These are phyloP conservation scores for Neofusicoccum laricinum DNA, from an alignment of 2,329 filamentous ascomycete genomes.

Conservation along the genomic window DNA sequence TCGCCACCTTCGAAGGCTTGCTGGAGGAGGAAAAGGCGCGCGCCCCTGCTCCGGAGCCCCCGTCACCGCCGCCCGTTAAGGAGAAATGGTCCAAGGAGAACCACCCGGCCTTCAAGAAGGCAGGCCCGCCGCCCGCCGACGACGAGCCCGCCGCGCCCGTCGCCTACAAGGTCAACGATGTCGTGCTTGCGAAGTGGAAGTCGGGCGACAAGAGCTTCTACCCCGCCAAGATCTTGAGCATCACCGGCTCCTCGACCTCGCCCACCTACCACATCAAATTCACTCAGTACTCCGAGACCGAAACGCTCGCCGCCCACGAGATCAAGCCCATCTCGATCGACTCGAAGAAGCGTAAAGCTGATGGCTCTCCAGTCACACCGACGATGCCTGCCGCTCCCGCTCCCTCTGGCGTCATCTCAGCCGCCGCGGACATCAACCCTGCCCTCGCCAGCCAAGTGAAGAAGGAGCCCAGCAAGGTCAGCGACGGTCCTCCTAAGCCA, in stretches of 20 bases:
- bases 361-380: conserved; percentile 61
- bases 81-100: conserved; percentile 75
- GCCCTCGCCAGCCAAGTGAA: conserved; percentile 62
- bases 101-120: conserved; percentile 66
- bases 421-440: conserved; percentile 64
- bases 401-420: conserved; percentile 59
- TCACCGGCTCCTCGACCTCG: conserved; percentile 86
- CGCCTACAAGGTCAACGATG: conserved; percentile 80
- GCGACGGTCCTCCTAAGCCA: conserved; percentile 57
- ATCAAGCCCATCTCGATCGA: conserved; percentile 30
- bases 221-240: conserved; percentile 85
- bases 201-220: conserved; percentile 89
- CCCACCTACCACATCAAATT: conserved; percentile 95
- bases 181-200: conserved; percentile 84
- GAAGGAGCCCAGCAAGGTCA: conserved; percentile 61
- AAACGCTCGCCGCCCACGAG: conserved; percentile 58
- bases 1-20: conserved; percentile 73
- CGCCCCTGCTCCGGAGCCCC: conserved; percentile 47
- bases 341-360: conserved; percentile 73
- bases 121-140: conserved; percentile 35
- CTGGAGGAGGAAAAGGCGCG: conserved; percentile 75
- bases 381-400: conserved; percentile 39
- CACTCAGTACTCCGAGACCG: conserved; percentile 85
- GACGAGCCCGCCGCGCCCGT: conserved; percentile 4
- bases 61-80: conserved; percentile 30